Evolutionary conservation across 2,329 filamentous ascomycete species (phyloP), one percentile per base, ranked within the genome.

Genomic region (Xylaria sp.): DNA sequence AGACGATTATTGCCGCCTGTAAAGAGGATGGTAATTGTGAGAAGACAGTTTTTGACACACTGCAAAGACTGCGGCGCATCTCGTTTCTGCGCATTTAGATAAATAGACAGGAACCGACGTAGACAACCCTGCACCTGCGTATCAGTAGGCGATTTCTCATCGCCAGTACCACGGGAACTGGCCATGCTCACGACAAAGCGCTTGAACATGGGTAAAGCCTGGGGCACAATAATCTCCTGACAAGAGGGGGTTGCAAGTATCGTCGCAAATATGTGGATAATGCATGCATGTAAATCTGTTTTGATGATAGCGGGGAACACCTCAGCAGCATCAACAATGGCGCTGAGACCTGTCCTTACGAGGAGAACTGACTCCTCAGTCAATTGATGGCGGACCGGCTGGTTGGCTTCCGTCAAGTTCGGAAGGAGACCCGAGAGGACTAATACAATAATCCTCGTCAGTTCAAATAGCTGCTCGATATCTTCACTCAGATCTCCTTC

Each of bases 281-380:
- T 97, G 76, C 95, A 98, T 45, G 96, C 95, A 77, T 98, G 94
- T 7, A 99, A 86, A 78, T 99, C 96, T 10, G 94, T 95, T 77
- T 96, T 96, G 83, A 99, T 99, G 74, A 99, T 94, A 2, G 93
- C 90, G 0, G 97, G 97, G 81, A 99, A 99, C 18, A 98, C 94
- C 69, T 97, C 93, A 7, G 96, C 94, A 0, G 96, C 94, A 76
- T 98, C 93, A 3, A 98, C 96, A 1, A 99, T 87, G 1, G 96
- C 93, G 67, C 94, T 92, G 1, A 99, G 85, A 0, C 93, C 91
- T 1, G 92, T 89, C 28, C 90, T 90, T 58, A 97, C 89, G 3
- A 99, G 87, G 2, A 91, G 84, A 20, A 97, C 87, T 1, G 93
- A 92, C 78, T 98, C 95, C 74, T 97, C 94, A 0, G 92, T 94